phyloP scores from a whole-genome alignment of 2,329 filamentous ascomycete species.

The Ophiocordyceps polyrhachis-furcata region DNA sequence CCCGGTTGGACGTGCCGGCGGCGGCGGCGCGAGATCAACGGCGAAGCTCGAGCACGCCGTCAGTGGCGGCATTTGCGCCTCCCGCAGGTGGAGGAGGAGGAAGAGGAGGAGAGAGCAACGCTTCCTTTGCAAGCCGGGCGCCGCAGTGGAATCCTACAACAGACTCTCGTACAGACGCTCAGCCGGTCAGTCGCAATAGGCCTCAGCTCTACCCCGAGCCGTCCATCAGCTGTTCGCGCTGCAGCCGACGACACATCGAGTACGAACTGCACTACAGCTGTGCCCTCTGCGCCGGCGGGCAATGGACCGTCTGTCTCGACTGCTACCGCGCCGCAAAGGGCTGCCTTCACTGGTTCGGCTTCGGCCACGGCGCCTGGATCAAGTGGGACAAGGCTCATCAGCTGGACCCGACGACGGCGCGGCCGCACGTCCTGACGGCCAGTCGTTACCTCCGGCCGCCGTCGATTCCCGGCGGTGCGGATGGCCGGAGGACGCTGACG shows the following conservation, averaged over 20 bases:
- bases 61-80: constrained; percentile 10
- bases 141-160: constrained; percentile 9
- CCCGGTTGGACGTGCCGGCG: constrained; percentile 19
- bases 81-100: constrained; percentile 7
- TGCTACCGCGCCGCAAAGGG: constrained; percentile 66
- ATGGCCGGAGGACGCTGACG: constrained; percentile 38
- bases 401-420: constrained; percentile 20
- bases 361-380: constrained; percentile 52
- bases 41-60: constrained; percentile 21
- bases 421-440: constrained; percentile 38
- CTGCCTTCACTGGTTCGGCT: constrained; percentile 77
- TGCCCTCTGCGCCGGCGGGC: constrained; percentile 44
- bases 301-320: constrained; percentile 60
- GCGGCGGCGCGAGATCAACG: constrained; percentile 21
- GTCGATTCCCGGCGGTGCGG: constrained; percentile 28
- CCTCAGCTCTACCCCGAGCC: constrained; percentile 47
- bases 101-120: constrained; percentile 6
- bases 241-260: constrained; percentile 54
- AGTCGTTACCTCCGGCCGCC: constrained; percentile 36
- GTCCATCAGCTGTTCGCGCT: constrained; percentile 53
- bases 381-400: constrained; percentile 41
- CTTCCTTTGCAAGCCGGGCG: constrained; percentile 19
- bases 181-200: constrained; percentile 12
- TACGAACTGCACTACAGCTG: constrained; percentile 81
- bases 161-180: constrained; percentile 9